Base-by-base conservation (phyloP, 2,329 filamentous ascomycete species). In the Ophioceras dolichostomum region DNA sequence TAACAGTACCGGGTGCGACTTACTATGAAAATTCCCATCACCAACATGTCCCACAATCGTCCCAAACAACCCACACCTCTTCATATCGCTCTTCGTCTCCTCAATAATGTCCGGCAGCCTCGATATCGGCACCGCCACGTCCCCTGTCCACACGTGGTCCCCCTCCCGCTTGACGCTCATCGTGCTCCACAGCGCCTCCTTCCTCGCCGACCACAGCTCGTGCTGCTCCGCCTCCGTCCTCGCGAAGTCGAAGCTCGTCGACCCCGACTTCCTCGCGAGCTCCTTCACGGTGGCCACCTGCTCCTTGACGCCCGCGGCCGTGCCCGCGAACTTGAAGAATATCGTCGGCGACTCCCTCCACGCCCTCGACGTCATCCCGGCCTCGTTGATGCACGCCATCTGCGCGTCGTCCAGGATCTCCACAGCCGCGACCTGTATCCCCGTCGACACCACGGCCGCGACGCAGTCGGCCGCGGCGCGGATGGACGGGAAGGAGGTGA, bases 321-420 rank as follows among this genome's bases (percentile, higher is more conserved):
- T 86, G 37, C 83, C 83, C 2, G 76, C 68, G 49, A 89, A 89
- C 59, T 89, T 89, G 74, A 89, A 86, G 62, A 89, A 87, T 6
- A 89, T 65, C 0, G 83, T 88, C 1, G 84, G 82, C 2, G 69
- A 70, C 58, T 85, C 81, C 37, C 67, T 66, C 83, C 83, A 89
- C 8, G 58, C 59, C 42, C 77, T 73, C 26, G 67, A 64, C 1
- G 83, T 87, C 52, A 65, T 69, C 19, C 79, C 79, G 1, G 77
- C 73, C 20, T 70, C 64, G 59, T 79, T 78, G 59, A 79, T 76
- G 53, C 69, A 72, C 48, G 62, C 65, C 73, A 95, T 95, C 63
- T 94, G 87, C 40, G 87, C 80, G 53, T 94, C 87, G 60, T 95
- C 88, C 20, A 95, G 67, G 40, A 95, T 82, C 61, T 95, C 88